These are phyloP conservation scores for Amylocystis lapponica DNA, from an alignment of 768 basidiomycete species.

Conservation along the genomic window DNA sequence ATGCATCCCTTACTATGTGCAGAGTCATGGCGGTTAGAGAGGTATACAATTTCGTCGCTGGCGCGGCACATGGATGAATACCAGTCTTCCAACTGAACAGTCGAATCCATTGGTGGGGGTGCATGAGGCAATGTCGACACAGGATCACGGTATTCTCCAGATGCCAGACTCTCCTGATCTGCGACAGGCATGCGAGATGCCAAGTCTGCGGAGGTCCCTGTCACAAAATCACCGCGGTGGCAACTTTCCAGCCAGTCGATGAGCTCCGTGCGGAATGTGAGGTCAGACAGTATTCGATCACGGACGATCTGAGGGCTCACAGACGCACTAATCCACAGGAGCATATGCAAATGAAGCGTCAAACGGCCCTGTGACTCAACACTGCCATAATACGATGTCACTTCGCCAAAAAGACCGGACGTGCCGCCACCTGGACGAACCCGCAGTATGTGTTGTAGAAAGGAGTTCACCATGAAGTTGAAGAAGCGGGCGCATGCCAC, in stretches of 20 bases:
- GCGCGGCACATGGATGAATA: not conserved
- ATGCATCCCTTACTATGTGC: conserved; percentile 18
- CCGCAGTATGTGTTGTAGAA: conserved; percentile 8
- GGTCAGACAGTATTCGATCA: conserved; percentile 4
- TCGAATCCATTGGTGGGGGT: too few species aligned
- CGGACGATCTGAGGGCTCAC: not conserved
- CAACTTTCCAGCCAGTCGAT: not conserved
- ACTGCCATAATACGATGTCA: conserved; percentile 15
- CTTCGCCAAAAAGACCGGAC: conserved; percentile 12
- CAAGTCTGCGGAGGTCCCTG: not conserved
- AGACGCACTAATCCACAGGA: not conserved
- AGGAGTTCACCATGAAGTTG: conserved; percentile 7
- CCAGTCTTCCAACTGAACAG: too few species aligned
- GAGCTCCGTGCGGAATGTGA: not conserved
- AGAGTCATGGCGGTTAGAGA: conserved; percentile 3
- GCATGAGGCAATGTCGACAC: too few species aligned
- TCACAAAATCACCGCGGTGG: conserved; percentile 1
- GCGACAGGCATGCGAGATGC: too few species aligned
- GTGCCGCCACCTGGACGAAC: not conserved
- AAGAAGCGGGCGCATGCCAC: conserved; percentile 14
- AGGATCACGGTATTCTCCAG: too few species aligned
- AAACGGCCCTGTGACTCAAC: conserved; percentile 16
- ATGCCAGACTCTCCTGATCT: too few species aligned
- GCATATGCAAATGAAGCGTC: conserved; percentile 17
- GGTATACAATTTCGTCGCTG: conserved; percentile 5